phyloP scores from a whole-genome alignment of 352 stramenopile species.

The Phytopythium chamaehyphon region DNA sequence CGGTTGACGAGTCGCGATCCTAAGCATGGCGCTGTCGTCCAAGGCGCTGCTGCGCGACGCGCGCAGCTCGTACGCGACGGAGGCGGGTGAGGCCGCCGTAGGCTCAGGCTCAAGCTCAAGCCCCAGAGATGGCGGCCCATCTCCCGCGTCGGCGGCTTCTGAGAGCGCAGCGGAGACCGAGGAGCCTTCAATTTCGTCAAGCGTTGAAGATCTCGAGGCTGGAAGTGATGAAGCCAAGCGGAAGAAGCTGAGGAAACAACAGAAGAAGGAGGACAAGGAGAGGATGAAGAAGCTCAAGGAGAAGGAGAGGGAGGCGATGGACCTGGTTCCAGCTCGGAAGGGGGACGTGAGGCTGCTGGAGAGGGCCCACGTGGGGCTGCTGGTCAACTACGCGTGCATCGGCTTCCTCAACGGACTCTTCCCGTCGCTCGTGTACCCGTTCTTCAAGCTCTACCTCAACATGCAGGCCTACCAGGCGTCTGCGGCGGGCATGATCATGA shows the following conservation, averaged over 20 bases:
- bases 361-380: conserved; percentile 37
- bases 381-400: conserved; percentile 71
- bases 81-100: no score
- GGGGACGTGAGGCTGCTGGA: conserved; percentile 38
- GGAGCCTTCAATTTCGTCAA: no score
- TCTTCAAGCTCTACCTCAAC: conserved; percentile 79
- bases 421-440: conserved; percentile 60
- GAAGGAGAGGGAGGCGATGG: conserved; percentile 31
- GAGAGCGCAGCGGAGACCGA: no score
- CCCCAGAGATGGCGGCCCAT: no score
- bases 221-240: no score
- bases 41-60: conserved; percentile 2
- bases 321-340: conserved; percentile 35
- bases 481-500: conserved; percentile 48
- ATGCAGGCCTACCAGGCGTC: conserved; percentile 67
- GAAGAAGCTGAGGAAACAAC: no score
- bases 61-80: conserved; percentile 2
- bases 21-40: conserved; percentile 5
- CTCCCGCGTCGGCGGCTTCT: no score
- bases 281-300: conserved; percentile 21
- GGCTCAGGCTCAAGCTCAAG: no score
- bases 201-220: no score
- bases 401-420: conserved; percentile 70
- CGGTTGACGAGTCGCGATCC: not conserved
- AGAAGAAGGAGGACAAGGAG: conserved; percentile 27